Evolutionary conservation across 148 eudicot genomes (phyloP), one percentile per base, ranked within the genome.

Genomic region (Camellia lanceoleosa): DNA sequence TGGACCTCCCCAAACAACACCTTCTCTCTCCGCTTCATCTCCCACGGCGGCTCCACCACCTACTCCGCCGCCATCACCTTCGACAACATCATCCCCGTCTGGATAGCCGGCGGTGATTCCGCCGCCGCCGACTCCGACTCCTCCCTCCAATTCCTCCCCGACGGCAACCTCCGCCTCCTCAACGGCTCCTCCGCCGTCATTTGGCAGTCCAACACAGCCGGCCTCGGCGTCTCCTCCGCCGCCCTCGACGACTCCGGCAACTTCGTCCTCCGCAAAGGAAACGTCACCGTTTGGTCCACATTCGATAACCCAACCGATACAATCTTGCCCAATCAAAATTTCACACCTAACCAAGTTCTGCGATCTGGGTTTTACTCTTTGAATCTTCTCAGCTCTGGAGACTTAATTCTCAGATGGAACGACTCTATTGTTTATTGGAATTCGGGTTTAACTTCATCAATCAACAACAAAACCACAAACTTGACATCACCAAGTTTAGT

Each of bases 261-360:
- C 44, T 87, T 94, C 16, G 54, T 84, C 4, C 87, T 94, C 11
- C 78, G 74, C 18, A 94, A 90, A 71, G 83, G 86, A 8, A 86
- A 87, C 8, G 11, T 67, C 54, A 52, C 83, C 5, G 67, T 92
- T 16, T 94, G 98, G 98, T 79, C 89, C 14, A 85, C 86, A 43
- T 94, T 92, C 79, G 93, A 92, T 73, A 76, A 89, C 73, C 98
- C 97, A 0, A 89, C 92, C 38, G 91, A 90, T 80, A 84, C 91
- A 0, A 67, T 94, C 46, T 86, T 94, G 7, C 90, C 92, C 23
- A 68, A 79, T 0, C 93, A 89, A 80, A 86, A 85, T 80, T 86
- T 94, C 79, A 79, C 80, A 38, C 41, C 73, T 20, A 75, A 74
- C 47, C 82, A 79, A 77, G 66, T 64, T 15, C 82, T 94, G 5